phyloP scores from a whole-genome alignment of 2,329 filamentous ascomycete genomes.

The Thielaviopsis populi region DNA sequence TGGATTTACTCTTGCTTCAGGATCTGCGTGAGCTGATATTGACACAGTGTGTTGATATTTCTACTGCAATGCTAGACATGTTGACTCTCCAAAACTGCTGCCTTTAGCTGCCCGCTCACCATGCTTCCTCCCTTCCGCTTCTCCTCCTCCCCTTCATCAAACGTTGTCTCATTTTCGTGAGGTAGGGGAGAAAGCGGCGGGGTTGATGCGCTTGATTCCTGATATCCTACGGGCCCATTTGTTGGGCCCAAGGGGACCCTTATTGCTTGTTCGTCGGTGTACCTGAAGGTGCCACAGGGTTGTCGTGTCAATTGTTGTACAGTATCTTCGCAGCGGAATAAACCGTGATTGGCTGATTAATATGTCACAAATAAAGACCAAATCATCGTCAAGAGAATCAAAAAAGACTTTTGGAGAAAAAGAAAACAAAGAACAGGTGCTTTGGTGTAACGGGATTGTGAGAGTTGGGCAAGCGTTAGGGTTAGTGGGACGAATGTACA shows the following conservation, averaged over 20 bases:
- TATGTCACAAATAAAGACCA: background rate
- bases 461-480: too few relatives aligned
- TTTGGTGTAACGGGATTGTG: background rate
- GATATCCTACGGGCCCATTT: background rate
- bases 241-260: background rate
- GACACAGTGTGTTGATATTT: background rate
- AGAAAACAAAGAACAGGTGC: background rate
- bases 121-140: background rate
- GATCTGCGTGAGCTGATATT: background rate
- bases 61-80: background rate
- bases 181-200: background rate
- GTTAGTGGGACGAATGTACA: background rate
- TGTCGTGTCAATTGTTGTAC: too few relatives aligned
- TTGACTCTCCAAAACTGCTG: background rate
- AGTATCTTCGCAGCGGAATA: too few relatives aligned
- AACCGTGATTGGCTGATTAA: background rate
- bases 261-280: background rate
- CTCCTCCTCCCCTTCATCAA: background rate
- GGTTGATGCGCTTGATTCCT: background rate
- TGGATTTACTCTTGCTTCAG: background rate
- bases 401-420: background rate
- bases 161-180: background rate
- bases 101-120: background rate
- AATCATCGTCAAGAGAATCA: background rate
- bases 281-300: background rate